phyloP scores from a whole-genome alignment of 306 rosid species.

The Cyamopsis tetragonoloba region DNA sequence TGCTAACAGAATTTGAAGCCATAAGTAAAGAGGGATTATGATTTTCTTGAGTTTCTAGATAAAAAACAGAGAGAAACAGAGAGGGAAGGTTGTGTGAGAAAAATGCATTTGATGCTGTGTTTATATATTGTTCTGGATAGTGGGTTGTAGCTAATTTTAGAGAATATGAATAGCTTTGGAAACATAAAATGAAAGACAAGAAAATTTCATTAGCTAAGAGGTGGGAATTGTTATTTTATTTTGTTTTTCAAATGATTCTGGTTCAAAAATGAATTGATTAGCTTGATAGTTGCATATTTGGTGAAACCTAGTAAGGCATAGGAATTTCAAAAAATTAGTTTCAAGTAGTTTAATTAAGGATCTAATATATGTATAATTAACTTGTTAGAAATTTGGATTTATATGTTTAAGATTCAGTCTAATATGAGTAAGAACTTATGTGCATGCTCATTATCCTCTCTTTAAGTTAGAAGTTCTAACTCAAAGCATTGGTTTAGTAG shows the following conservation, averaged over 20 bases:
- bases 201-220: constrained; percentile 9
- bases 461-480: no score
- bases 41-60: neutral
- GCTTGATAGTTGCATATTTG: neutral
- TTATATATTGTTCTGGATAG: constrained; percentile 32
- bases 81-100: constrained; percentile 24
- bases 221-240: constrained; percentile 32
- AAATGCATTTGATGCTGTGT: constrained; percentile 13
- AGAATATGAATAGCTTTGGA: constrained; percentile 40
- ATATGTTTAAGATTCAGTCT: no score
- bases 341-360: neutral
- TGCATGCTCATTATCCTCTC: no score
- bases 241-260: constrained; percentile 36
- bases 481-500: no score
- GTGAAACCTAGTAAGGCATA: neutral
- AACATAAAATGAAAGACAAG: constrained; percentile 39
- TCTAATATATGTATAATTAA: neutral
- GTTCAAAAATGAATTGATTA: constrained; percentile 16
- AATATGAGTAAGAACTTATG: no score
- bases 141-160: constrained; percentile 27
- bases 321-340: neutral
- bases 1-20: constrained; percentile 56
- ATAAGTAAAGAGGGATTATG: constrained; percentile 24
- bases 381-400: no score
- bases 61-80: neutral